Percentiles rank a stretch among this genome's conserved stretches.
phyloP scores from a whole-genome alignment of 2,329 filamentous ascomycete genomes.

The Alternaria triticina region DNA sequence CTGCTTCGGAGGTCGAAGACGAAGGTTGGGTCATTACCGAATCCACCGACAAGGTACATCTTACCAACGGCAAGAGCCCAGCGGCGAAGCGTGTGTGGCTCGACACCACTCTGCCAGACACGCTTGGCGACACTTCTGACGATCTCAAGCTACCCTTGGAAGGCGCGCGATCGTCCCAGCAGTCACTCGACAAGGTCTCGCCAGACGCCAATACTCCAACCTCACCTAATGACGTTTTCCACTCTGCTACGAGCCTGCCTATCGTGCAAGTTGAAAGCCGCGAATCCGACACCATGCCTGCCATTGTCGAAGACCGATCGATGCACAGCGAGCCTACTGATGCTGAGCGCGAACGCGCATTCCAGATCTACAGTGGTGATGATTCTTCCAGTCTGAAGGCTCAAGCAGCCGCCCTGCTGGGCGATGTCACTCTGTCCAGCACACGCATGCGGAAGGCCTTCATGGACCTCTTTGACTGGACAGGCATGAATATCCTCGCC shows the following conservation, averaged over 20 bases:
- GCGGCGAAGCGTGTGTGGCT: constrained; percentile 49
- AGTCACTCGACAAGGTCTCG: constrained; percentile 42
- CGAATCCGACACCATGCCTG: constrained; percentile 46
- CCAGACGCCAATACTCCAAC: constrained; percentile 49
- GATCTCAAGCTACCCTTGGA: constrained; percentile 49
- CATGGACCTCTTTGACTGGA: constrained; percentile 91
- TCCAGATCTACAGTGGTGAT: constrained; percentile 81
- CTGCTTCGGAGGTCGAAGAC: constrained; percentile 46
- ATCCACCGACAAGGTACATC: constrained; percentile 33
- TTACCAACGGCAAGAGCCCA: constrained; percentile 21
- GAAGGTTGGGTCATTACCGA: constrained; percentile 48
- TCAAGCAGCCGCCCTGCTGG: constrained; percentile 86
- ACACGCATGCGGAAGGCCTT: constrained; percentile 72
- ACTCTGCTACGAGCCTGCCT: constrained; percentile 57
- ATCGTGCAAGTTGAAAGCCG: constrained; percentile 59
- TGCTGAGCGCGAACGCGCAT: constrained; percentile 78
- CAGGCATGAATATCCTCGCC: constrained; percentile 77
- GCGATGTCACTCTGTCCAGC: constrained; percentile 67
- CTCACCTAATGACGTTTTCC: constrained; percentile 54
- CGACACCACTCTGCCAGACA: constrained; percentile 47
- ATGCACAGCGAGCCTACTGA: constrained; percentile 57
- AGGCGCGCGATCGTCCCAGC: constrained; percentile 44
- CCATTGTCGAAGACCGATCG: constrained; percentile 43
- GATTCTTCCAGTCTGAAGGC: constrained; percentile 81
- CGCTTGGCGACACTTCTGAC: constrained; percentile 31